phyloP scores from a whole-genome alignment of 1,284 basidiomycete genomes.

The Tremellales sp. region DNA sequence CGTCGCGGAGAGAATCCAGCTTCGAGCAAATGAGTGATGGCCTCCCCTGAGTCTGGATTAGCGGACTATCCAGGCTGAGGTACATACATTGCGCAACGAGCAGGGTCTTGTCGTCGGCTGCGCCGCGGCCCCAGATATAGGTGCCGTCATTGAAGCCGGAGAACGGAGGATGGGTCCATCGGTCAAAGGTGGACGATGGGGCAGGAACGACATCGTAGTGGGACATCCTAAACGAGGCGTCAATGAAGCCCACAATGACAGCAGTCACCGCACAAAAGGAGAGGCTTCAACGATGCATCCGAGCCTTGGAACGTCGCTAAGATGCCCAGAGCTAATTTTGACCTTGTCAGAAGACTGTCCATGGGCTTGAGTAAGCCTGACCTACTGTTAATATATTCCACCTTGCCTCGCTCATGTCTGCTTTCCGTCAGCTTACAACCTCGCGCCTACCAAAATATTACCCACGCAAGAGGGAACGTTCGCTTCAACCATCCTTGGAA shows the following conservation, averaged over 20 bases:
- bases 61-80: neutral
- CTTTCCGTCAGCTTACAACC: neutral
- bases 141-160: slow-evolving; percentile 42
- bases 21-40: slow-evolving; percentile 42
- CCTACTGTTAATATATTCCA: slow-evolving; percentile 50
- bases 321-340: slow-evolving; percentile 46
- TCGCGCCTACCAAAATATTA: neutral
- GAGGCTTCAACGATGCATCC: slow-evolving; percentile 50
- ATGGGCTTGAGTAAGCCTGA: slow-evolving; percentile 1
- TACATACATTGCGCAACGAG: slow-evolving; percentile 49
- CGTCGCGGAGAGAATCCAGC: slow-evolving; percentile 40
- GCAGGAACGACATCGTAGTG: slow-evolving; percentile 50
- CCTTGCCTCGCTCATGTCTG: slow-evolving; percentile 31
- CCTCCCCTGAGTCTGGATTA: slow-evolving; percentile 36
- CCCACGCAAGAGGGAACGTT: slow-evolving; percentile 41
- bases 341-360: neutral
- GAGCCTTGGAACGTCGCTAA: slow-evolving; percentile 51
- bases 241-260: neutral
- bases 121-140: slow-evolving; percentile 47
- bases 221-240: slow-evolving; percentile 31
- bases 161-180: slow-evolving; percentile 48
- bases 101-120: slow-evolving; percentile 46
- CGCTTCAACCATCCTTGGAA: slow-evolving; percentile 43
- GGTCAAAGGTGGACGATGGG: slow-evolving; percentile 36
- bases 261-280: slow-evolving; percentile 33